Evolutionary conservation across 2,329 filamentous ascomycete species (phyloP), one percentile per base, ranked within the genome.

Genomic region (Ophiostoma sp.): DNA sequence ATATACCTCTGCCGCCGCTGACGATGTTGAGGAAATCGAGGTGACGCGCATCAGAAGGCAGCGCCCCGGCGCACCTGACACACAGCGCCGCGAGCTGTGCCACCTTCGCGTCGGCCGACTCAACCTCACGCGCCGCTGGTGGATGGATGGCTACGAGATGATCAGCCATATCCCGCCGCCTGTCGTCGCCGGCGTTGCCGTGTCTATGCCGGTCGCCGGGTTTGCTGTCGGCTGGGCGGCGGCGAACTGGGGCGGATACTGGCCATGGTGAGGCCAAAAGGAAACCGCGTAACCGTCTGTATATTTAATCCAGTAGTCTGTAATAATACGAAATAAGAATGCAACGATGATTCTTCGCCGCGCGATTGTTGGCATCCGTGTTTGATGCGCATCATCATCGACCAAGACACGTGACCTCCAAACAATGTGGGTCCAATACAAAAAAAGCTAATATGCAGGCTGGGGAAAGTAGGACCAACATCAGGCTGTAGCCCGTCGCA

Each of bases 121-220:
- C 66, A 70, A 71, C 47, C 64, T 72, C 3, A 58, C 64, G n/a
- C 70, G 71, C 4, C 68, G 69, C 64, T 72, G 71, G 71, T 72
- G 70, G 70, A 68, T 72, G 68, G 65, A 68, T n/a, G 69, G 68
- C 52, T 69, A 67, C 65, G 68, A 70, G 64, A 36, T 67, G 58
- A 47, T 71, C 14, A 63, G 49, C 47, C 60, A 45, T 2, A 49
- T 72, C 3, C 70, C 70, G 38, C 70, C 71, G 27, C 70, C 66
- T 4, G 40, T 72, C 14, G 42, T 69, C 16, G 64, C 66, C n/a
- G 67, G 67, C 36, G 27, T 65, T 8, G 66, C 63, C 11, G 14
- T 69, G 11, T 63, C 64, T 7, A 64, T 71, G 65, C 71, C 69
- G 11, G 55, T 72, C 5, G 71, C 63, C 12, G 66, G 66, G 12